Percentiles rank a stretch among this genome's conserved stretches.
Conservation (phyloP, 1,284 basidiomycete species). For the Sparassis latifolia region DNA sequence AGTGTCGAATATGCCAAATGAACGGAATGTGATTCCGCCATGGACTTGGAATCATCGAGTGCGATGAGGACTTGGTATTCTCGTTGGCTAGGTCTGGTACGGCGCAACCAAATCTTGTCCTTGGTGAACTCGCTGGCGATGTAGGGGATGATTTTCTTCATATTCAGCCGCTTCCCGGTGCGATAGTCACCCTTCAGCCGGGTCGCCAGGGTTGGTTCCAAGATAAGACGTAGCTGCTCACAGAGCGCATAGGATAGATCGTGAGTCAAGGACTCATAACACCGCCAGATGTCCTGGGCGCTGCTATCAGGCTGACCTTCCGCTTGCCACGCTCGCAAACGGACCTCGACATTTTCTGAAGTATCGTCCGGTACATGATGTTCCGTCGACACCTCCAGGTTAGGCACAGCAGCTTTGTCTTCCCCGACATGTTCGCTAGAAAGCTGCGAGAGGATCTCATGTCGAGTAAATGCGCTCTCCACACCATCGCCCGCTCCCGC, state of each 20-base stretch:
- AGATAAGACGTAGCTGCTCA: slow-evolving; percentile 94
- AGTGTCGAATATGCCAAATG: slow-evolving; percentile 95
- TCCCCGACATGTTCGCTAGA: slow-evolving; percentile 7
- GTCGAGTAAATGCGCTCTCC: slow-evolving; percentile 43
- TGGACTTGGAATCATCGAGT: slow-evolving; percentile 94
- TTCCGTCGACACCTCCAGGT: slow-evolving; percentile 24
- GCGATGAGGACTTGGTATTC: slow-evolving; percentile 96
- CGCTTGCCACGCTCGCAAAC: slow-evolving; percentile 59
- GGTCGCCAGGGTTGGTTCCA: slow-evolving; percentile 93
- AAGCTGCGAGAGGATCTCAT: slow-evolving; percentile 22
- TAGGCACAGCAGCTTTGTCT: slow-evolving; percentile 1
- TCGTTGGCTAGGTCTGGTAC: slow-evolving; percentile 88
- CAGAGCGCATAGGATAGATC: slow-evolving; percentile 89
- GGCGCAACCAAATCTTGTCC: slow-evolving; percentile 98
- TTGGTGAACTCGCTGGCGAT: slow-evolving; percentile 99
- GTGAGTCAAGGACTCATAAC: slow-evolving; percentile 87
- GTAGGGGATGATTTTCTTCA: slow-evolving; percentile 99
- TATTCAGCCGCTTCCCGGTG: slow-evolving; percentile 96
- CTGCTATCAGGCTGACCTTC: slow-evolving; percentile 48
- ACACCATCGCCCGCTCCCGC: slow-evolving; percentile 29
- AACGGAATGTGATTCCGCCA: slow-evolving; percentile 91
- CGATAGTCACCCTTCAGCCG: slow-evolving; percentile 96
- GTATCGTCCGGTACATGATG: slow-evolving; percentile 28
- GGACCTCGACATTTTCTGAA: slow-evolving; percentile 42
- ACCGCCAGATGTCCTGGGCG: slow-evolving; percentile 81